Percentiles rank a stretch among this genome's conserved stretches.
phyloP scores from a whole-genome alignment of 306 rosid species.

The Glycyrrhiza uralensis region DNA sequence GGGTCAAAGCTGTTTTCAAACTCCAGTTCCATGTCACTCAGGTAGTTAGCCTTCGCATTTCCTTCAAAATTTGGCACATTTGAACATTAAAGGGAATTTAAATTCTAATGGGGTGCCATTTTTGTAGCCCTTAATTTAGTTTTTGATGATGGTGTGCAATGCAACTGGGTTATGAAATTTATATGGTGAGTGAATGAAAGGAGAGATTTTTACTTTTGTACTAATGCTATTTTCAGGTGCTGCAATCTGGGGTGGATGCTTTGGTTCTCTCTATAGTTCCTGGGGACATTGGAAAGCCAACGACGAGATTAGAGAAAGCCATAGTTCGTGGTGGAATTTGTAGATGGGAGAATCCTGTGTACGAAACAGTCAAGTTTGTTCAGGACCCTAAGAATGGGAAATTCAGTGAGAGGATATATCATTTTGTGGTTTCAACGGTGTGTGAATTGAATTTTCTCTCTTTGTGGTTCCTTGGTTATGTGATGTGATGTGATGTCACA shows the following conservation, averaged over 20 bases:
- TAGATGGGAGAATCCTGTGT: conserved; percentile 81
- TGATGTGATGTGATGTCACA: not conserved
- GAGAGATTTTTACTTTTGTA: conserved; percentile 4
- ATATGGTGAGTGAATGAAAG: not conserved
- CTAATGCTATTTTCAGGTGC: conserved; percentile 42
- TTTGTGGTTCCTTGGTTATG: conserved; percentile 1
- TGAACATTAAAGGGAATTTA: not conserved
- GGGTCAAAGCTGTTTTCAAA: conserved; percentile 73
- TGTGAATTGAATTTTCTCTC: not conserved
- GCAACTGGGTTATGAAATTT: conserved; percentile 12
- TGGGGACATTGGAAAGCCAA: conserved; percentile 73
- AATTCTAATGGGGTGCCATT: not conserved
- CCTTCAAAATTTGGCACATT: not conserved
- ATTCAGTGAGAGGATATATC: conserved; percentile 64
- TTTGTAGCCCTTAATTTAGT: not conserved
- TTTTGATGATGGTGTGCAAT: conserved; percentile 3
- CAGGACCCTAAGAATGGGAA: conserved; percentile 64
- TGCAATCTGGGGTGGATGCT: conserved; percentile 59
- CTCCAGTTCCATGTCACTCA: conserved; percentile 83
- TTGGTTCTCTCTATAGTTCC: conserved; percentile 68
- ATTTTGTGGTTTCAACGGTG: conserved; percentile 71
- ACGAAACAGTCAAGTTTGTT: conserved; percentile 66
- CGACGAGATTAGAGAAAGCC: conserved; percentile 62
- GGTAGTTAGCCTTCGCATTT: conserved; percentile 35
- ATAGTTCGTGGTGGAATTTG: conserved; percentile 57